Evolutionary conservation across 1,139 yeast species (phyloP).

Genomic region (Insectozyma bohioensis): DNA sequence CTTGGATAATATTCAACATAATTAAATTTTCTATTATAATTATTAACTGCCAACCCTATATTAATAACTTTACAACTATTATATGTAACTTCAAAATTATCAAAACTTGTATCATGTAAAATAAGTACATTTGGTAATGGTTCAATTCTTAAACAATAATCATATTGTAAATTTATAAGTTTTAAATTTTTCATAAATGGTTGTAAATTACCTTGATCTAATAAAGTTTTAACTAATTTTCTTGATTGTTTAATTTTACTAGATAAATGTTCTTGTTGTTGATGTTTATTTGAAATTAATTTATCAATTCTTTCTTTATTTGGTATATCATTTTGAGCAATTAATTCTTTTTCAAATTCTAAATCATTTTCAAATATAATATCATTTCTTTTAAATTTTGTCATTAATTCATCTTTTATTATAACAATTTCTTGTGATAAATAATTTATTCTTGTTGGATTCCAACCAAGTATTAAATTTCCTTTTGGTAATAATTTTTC

Average conservation of each 20-base stretch:
- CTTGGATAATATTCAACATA: conserved; percentile 74
- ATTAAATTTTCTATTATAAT: conserved; percentile 47
- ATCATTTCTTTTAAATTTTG: conserved; percentile 68
- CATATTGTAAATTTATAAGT: conserved; percentile 69
- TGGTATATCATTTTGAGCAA: conserved; percentile 4
- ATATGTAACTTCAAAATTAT: conserved; percentile 71
- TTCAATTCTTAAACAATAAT: conserved; percentile 64
- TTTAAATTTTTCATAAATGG: conserved; percentile 67
- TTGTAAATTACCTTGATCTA: conserved; percentile 85
- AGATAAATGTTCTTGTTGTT: conserved; percentile 26
- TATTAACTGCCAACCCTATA: conserved; percentile 56
- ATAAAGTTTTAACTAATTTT: conserved; percentile 70
- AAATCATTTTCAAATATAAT: conserved; percentile 51
- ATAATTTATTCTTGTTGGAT: conserved; percentile 77
- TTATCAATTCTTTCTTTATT: conserved; percentile 18
- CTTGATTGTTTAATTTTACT: conserved; percentile 63
- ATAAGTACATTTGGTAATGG: conserved; percentile 78
- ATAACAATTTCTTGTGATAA: conserved; percentile 81
- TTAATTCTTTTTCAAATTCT: conserved; percentile 26
- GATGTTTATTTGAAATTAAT: conserved; percentile 17
- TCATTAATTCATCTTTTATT: conserved; percentile 69
- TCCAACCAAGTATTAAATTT: conserved; percentile 55
- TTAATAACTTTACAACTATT: conserved; percentile 82
- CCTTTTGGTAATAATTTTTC: conserved; percentile 63
- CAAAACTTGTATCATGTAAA: conserved; percentile 67